Base-by-base conservation (phyloP, 345 rosid species). In the Eucalyptus albens region DNA sequence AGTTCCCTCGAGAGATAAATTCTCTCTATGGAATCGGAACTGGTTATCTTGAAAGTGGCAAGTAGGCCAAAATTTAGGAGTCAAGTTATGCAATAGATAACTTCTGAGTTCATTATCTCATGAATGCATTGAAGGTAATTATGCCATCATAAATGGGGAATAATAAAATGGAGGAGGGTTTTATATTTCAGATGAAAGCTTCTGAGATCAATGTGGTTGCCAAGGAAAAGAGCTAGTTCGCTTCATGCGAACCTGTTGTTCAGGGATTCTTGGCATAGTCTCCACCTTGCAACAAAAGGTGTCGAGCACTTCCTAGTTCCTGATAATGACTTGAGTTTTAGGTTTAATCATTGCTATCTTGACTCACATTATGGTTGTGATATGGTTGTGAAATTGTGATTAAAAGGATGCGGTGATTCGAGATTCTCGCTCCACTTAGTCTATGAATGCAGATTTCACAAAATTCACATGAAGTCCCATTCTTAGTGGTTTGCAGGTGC, bases 401-500 rank as follows among this genome's bases (percentile, higher is more conserved):
- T 15, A 14, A 27, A n/a, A n/a, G 37, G 77, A 65, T 17, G 77
- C 9, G 1, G 6, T n/a, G 77, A 10, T 72, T 86, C 5, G 59
- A 51, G 51, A 49, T 86, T 86, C 60, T 33, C 60, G 1, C 15
- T 37, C 60, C 27, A 40, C 60, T n/a, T 16, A 31, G 56, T 24
- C 87, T 49, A 49, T 29, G 22, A 51, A 49, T 27, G 40, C 33
- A 51, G 40, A 11, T 86, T 86, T 86, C 31, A 14, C 21, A 21
- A 45, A 29, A 15, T 29, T 86, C 14, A 86, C 59, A 86, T 15
- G 15, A 42, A 77, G 83, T 21, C n/a, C 37, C 2, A 1, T 83
- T 45, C 69, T n/a, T 86, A 97, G 99, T 97, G 99, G 98, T 94
- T 97, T 94, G 98, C 97, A 50, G 98, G 99, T 82, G 99, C 99